These are phyloP conservation scores for Kondoa malvinella DNA, from an alignment of 768 basidiomycete genomes.

Conservation along the genomic window DNA sequence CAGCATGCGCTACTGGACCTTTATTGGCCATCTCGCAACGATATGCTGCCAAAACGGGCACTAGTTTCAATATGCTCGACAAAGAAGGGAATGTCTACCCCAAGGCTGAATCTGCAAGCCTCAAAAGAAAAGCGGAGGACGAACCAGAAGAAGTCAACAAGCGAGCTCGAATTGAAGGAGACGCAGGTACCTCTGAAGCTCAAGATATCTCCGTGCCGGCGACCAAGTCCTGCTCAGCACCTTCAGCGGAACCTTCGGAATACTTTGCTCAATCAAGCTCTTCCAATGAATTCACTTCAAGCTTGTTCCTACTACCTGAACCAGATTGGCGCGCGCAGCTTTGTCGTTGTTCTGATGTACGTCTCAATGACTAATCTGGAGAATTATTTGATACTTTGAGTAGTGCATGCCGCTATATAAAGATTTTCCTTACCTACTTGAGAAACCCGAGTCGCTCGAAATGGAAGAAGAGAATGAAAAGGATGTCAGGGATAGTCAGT, in stretches of 20 bases:
- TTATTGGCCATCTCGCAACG: neutral
- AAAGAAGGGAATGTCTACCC: neutral
- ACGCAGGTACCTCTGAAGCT: neutral
- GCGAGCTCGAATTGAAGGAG: neutral
- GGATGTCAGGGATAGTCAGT: neutral
- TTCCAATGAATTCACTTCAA: neutral
- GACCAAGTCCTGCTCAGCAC: neutral
- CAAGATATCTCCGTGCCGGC: too few relatives aligned
- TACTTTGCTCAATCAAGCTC: neutral
- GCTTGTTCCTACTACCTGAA: neutral
- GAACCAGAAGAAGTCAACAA: neutral
- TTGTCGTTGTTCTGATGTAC: neutral
- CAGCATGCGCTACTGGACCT: neutral
- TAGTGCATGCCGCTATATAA: neutral
- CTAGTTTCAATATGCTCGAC: neutral
- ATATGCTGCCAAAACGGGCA: neutral
- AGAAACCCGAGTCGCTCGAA: neutral
- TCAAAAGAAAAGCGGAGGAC: neutral
- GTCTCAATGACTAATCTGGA: neutral
- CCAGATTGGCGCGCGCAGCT: neutral
- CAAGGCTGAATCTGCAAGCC: neutral
- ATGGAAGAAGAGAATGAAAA: neutral
- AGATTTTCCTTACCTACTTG: neutral
- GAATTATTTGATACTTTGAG: neutral
- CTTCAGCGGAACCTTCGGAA: neutral